Evolutionary conservation across 768 basidiomycete genomes (phyloP), one percentile per base, ranked within the genome.

Genomic region (Trametes villosa): DNA sequence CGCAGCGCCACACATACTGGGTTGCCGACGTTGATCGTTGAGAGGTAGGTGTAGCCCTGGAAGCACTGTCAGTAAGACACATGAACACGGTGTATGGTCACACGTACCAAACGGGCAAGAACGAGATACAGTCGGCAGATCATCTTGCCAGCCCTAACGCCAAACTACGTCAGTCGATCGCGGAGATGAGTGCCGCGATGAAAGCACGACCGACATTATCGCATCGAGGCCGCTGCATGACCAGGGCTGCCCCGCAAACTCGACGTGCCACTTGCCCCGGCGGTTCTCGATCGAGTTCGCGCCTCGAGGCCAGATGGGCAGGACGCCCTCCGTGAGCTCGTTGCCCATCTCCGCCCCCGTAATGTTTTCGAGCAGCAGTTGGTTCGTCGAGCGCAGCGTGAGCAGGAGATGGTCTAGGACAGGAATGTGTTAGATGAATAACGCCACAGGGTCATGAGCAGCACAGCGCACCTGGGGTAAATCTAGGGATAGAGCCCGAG

Each of bases 41-140:
- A 83, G 65, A 86, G 76, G 63, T 88, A 91, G n/a, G 82, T 76
- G 67, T 85, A 92, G 36, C 90, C 90, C 89, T 92, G 66, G 26
- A 45, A 18, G 17, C 31, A 48, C 40, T n/a, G 46, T 63, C 24
- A 57, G 49, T 22, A 45, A 45, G 8, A 26, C 41, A 26, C n/a
- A 65, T 59, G 20, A 26, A 49, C 74, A 80, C 58, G 67, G 18
- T 27, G 54, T 18, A 40, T 6, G 6, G 40, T 9, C 4, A 29
- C 18, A 60, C 58, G 29, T 48, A 89, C 89, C 67, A 84, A 78
- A 57, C 77, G 73, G 47, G 84, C 81, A 65, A 91, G 83, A 30
- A 87, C 74, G 9, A 78, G 76, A 67, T 88, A 92, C 18, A 92
- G 70, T 29, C 79, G 76, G 52, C 80, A 76, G 46, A 92, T 81